A percentile compares a stretch with the other conserved stretches of the same genome.
Evolutionary conservation across 495 filamentous ascomycete genomes (phyloP).

Genomic region (Hypoxylon intermedium): DNA sequence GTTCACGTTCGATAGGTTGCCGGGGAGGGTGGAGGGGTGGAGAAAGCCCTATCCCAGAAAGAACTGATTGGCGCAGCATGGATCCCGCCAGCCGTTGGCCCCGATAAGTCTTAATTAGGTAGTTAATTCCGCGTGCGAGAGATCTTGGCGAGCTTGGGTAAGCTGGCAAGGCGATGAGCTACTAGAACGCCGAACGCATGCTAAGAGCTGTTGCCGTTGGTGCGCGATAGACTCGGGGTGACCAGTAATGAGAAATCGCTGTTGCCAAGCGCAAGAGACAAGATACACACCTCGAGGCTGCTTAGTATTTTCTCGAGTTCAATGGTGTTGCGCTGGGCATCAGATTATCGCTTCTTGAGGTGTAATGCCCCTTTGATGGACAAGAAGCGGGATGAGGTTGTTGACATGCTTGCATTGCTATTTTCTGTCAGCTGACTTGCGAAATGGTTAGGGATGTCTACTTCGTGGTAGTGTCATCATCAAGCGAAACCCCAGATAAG

Average conservation of each 20-base stretch:
- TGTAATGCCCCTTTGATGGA: slow-evolving; percentile 10
- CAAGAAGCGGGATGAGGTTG: slow-evolving; percentile 17
- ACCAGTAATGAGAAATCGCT: background rate
- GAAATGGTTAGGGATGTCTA: too few species aligned
- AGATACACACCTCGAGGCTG: background rate
- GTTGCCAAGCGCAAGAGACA: background rate
- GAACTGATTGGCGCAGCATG: background rate
- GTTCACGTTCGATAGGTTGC: background rate
- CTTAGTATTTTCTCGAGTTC: background rate
- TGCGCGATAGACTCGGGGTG: background rate
- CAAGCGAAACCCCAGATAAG: too few species aligned
- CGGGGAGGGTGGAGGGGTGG: too few species aligned
- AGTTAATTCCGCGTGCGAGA: background rate
- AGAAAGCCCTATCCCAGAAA: background rate
- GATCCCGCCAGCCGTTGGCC: background rate
- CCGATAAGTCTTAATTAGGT: background rate
- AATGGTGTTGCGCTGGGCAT: too few species aligned
- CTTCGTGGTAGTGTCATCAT: too few species aligned
- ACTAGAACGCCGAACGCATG: background rate
- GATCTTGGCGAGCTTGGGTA: too few species aligned
- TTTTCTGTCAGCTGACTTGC: background rate
- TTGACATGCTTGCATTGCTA: slow-evolving; percentile 22
- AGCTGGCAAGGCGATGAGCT: background rate
- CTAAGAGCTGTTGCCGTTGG: background rate
- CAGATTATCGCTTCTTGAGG: slow-evolving; percentile 22